Percentiles rank a stretch among this genome's conserved stretches.
Conservation (phyloP, 106 monocot species). For the Dendrobium catenatum region DNA sequence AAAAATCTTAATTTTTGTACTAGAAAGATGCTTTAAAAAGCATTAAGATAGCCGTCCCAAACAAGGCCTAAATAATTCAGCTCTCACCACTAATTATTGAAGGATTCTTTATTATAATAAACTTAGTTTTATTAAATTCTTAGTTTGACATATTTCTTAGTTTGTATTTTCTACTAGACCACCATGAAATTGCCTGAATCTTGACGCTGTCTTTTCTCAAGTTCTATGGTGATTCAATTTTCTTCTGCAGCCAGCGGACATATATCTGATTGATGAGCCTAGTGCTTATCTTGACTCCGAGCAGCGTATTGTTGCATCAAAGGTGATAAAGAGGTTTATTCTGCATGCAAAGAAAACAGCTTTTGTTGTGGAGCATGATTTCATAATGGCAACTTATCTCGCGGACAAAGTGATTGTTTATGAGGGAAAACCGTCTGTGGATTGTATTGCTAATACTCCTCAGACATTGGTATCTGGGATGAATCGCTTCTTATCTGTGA, state of each 20-base stretch:
- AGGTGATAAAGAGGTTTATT: constrained; percentile 96
- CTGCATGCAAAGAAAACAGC: constrained; percentile 99
- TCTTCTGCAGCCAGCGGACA: constrained; percentile 85
- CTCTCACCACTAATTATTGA: background rate
- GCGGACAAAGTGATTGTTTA: constrained; percentile 98
- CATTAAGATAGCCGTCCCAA: no score
- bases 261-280: constrained; percentile 97
- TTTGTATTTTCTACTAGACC: background rate
- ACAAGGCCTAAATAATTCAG: background rate
- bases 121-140: background rate
- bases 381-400: constrained; percentile 97
- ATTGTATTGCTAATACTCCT: constrained; percentile 80
- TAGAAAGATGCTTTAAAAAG: no score
- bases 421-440: constrained; percentile 83
- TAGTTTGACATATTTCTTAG: no score
- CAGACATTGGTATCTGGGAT: constrained; percentile 96
- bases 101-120: background rate
- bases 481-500: constrained; percentile 94
- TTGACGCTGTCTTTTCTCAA: background rate
- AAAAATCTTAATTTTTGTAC: no score
- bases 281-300: constrained; percentile 99
- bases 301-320: constrained; percentile 95
- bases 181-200: background rate
- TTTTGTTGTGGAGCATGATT: constrained; percentile 97
- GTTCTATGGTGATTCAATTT: background rate